Evolutionary conservation across 345 rosid genomes (phyloP), one percentile per base, ranked within the genome.

Genomic region (Acer negundo): DNA sequence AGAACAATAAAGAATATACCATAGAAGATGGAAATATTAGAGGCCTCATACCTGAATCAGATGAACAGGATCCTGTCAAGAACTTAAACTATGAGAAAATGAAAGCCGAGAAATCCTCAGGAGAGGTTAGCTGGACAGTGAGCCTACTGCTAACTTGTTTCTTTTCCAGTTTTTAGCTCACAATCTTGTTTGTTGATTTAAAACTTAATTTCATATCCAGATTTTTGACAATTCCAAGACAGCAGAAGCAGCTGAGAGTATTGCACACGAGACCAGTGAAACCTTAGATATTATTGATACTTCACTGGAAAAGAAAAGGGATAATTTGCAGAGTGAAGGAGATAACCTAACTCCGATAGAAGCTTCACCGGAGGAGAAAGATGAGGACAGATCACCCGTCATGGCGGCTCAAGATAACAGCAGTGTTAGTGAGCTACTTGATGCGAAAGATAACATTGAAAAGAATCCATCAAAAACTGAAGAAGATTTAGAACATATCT

Each of bases 121-220:
- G 24, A 78, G 76, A 84, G 82, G 84, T 81, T 38, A 75, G 81
- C 66, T 13, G 7, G 51, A 68, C 15, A 17, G 19, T 44, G 24
- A 13, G 70, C 51, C 9, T 26, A 28, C 16, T 7, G 26, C 46
- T 46, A 3, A 10, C 47, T 40, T 67, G 42, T 17, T 62, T 31
- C 10, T 19, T 80, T 56, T 22, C 0, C 8, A 7, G 44, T 31
- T 40, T 46, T 73, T 67, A 31, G 42, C 65, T 61, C 11, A 28
- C 28, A 11, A 8, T 24, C 79, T 79, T 51, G 11, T 17, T 56
- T 74, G 15, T 64, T 68, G 26, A 70, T 67, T 69, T 69, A 38
- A 68, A 1, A 44, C 15, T 46, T 38, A 35, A 49, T 20, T 74
- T 17, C 47, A 2, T 65, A 3, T 66, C 40, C 78, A 84, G 84